Conservation (phyloP, 176 grass and related monocot species). For the Oryza glaberrima region DNA sequence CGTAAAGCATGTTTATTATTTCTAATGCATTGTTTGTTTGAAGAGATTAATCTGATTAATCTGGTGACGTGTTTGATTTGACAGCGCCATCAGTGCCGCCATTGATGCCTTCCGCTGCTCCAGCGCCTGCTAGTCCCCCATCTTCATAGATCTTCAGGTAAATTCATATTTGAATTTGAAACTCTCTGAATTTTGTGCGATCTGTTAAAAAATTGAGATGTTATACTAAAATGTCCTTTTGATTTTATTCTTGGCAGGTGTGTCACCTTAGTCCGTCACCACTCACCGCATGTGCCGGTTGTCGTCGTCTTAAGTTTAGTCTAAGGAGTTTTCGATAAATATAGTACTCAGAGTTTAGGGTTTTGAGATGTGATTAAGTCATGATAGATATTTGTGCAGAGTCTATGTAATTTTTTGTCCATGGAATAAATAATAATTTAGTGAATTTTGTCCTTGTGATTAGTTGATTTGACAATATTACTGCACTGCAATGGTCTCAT, state of each 20-base stretch:
- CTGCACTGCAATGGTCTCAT: too few relatives aligned
- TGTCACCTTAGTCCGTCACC: too few relatives aligned
- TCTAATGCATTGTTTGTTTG: neutral
- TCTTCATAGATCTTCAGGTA: neutral
- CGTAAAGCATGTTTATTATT: neutral
- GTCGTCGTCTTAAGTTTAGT: neutral
- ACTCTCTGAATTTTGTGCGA: neutral
- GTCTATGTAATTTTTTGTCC: too few relatives aligned
- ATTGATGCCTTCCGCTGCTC: constrained; percentile 3
- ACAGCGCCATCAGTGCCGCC: constrained; percentile 31
- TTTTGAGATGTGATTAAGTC: neutral
- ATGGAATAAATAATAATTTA: too few relatives aligned
- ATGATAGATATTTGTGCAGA: too few relatives aligned
- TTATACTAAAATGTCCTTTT: too few relatives aligned
- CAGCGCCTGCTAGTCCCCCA: neutral
- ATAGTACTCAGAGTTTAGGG: neutral
- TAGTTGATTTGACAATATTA: too few relatives aligned
- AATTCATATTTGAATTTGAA: neutral
- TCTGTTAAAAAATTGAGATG: neutral
- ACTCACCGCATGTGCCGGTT: neutral
- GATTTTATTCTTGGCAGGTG: too few relatives aligned
- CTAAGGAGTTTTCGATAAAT: too few relatives aligned
- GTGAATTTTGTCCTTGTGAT: too few relatives aligned
- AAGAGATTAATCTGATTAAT: neutral
- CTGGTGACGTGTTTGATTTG: neutral